Percentiles rank a stretch among this genome's conserved stretches.
Evolutionary conservation across 176 grass and related monocot genomes (phyloP).

Genomic region (Typha latifolia): DNA sequence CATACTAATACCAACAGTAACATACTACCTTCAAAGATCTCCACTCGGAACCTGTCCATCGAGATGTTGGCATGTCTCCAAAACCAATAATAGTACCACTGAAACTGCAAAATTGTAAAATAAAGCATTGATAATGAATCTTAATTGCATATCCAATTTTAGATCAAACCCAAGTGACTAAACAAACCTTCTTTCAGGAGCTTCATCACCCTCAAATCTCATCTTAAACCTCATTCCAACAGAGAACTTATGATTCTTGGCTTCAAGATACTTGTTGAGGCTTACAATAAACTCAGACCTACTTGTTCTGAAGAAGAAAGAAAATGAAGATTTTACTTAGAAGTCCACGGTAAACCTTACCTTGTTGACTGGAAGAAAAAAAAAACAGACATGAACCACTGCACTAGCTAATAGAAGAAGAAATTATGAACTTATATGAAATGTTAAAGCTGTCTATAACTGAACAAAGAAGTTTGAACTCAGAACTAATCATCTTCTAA

Average conservation of each 20-base stretch:
- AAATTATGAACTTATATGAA: too few species aligned
- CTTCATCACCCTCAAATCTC: constrained; percentile 93
- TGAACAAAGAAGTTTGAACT: too few species aligned
- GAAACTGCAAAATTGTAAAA: constrained; percentile 44
- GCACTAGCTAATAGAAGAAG: too few species aligned
- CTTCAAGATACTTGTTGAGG: constrained; percentile 83
- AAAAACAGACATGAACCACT: too few species aligned
- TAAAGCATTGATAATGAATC: background rate
- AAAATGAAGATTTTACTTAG: background rate
- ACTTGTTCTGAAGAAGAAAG: constrained; percentile 50
- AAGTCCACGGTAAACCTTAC: background rate
- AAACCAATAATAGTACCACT: constrained; percentile 79
- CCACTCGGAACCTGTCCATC: constrained; percentile 81
- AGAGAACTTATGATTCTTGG: constrained; percentile 70
- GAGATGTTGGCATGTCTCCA: constrained; percentile 44
- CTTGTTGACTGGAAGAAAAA: too few species aligned
- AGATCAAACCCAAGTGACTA: background rate
- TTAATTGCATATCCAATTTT: background rate
- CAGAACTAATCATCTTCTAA: too few species aligned
- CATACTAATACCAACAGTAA: background rate
- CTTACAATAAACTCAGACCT: constrained; percentile 84
- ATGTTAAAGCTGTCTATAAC: too few species aligned
- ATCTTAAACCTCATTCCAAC: constrained; percentile 95
- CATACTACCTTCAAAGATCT: constrained; percentile 73
- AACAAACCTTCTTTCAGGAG: constrained; percentile 73